Evolutionary conservation across 768 basidiomycete species (phyloP).

Genomic region (Psilocybe tampanensis): DNA sequence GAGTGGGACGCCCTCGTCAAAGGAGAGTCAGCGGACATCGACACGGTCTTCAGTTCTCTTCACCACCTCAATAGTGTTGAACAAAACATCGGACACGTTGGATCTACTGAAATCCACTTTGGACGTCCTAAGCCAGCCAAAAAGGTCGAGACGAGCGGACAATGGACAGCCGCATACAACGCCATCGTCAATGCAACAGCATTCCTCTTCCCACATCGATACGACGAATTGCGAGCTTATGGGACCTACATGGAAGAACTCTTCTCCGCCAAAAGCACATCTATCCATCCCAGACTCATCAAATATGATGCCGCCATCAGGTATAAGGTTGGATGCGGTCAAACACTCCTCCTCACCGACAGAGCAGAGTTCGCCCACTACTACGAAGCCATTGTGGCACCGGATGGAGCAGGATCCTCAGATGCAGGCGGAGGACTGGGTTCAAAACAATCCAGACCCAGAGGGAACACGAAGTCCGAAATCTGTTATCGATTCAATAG

Average conservation of each 20-base stretch:
- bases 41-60: slow-evolving; percentile 23
- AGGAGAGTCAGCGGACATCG: slow-evolving; percentile 25
- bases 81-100: neutral
- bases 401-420: too few species aligned
- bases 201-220: slow-evolving; percentile 27
- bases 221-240: slow-evolving; percentile 11
- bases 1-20: slow-evolving; percentile 28
- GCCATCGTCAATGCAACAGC: slow-evolving; percentile 9
- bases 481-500: too few species aligned
- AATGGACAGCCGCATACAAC: slow-evolving; percentile 29
- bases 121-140: slow-evolving; percentile 7
- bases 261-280: slow-evolving; percentile 18
- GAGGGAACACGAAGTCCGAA: too few species aligned
- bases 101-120: neutral
- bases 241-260: slow-evolving; percentile 1
- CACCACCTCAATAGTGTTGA: slow-evolving; percentile 16
- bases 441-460: too few species aligned
- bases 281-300: slow-evolving; percentile 23
- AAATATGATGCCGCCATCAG: slow-evolving; percentile 26
- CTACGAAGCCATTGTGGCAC: too few species aligned
- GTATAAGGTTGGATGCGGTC: slow-evolving; percentile 1
- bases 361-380: slow-evolving; percentile 10
- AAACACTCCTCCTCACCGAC: slow-evolving; percentile 17
- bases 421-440: too few species aligned
- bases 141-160: slow-evolving; percentile 11